Conservation (phyloP, 208 protist species). For the Trypanosoma cruzi region DNA sequence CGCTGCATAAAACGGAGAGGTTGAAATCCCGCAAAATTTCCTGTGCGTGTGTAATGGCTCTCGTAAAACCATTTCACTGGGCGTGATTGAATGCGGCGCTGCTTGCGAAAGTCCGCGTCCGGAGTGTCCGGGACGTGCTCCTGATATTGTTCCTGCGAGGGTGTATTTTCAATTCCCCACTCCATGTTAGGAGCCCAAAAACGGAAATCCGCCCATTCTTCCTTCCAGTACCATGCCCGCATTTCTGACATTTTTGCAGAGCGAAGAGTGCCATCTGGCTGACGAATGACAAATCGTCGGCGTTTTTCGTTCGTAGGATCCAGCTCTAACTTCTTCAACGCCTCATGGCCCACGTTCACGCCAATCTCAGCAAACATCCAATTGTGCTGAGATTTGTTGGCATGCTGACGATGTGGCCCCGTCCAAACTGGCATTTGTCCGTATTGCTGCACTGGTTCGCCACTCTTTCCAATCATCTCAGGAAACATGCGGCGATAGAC, state of each 20-base stretch:
- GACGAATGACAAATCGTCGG: slow-evolving; percentile 91
- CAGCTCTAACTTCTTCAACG: slow-evolving; percentile 92
- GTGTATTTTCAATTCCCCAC: slow-evolving; percentile 93
- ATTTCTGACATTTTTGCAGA: slow-evolving; percentile 96
- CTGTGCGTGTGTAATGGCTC: slow-evolving; percentile 92
- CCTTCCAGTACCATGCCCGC: slow-evolving; percentile 95
- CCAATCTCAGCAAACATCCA: slow-evolving; percentile 96
- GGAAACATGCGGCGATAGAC: slow-evolving; percentile 94
- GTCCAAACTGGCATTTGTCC: slow-evolving; percentile 93
- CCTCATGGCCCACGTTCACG: slow-evolving; percentile 93
- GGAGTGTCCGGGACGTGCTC: slow-evolving; percentile 92
- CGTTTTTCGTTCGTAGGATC: slow-evolving; percentile 94
- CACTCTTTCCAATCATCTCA: slow-evolving; percentile 92
- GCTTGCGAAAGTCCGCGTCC: slow-evolving; percentile 90
- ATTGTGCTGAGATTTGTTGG: slow-evolving; percentile 93
- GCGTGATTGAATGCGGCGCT: slow-evolving; percentile 88
- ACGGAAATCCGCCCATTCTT: slow-evolving; percentile 94
- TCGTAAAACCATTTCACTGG: slow-evolving; percentile 96
- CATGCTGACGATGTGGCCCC: slow-evolving; percentile 89
- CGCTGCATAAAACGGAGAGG: slow-evolving; percentile 92
- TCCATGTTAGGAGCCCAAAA: slow-evolving; percentile 95
- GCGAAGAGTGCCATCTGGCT: slow-evolving; percentile 92
- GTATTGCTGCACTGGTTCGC: slow-evolving; percentile 94
- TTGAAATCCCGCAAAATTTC: slow-evolving; percentile 91
- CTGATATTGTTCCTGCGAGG: slow-evolving; percentile 92